Evolutionary conservation across 164 flowering plant species (phyloP).

Genomic region (Malania oleifera): DNA sequence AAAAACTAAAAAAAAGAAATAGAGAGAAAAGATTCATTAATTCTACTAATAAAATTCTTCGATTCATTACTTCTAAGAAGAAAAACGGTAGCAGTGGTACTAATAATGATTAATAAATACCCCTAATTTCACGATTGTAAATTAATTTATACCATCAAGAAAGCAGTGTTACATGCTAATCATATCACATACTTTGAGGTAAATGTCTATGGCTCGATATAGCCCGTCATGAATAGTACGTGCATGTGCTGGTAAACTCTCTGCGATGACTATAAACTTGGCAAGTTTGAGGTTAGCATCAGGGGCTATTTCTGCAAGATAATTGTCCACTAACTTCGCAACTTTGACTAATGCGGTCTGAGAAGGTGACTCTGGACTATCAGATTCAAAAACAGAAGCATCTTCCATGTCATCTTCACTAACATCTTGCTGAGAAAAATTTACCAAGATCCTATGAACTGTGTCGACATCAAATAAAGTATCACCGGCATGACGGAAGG

Average conservation of each 20-base stretch:
- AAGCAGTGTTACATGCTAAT: not conserved
- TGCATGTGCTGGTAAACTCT: conserved; percentile 69
- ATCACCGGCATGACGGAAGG: conserved; percentile 60
- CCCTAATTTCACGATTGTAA: too few relatives aligned
- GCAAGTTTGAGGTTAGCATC: conserved; percentile 78
- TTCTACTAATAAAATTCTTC: too few relatives aligned
- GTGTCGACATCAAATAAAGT: conserved; percentile 82
- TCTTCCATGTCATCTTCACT: conserved; percentile 70
- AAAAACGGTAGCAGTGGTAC: too few relatives aligned
- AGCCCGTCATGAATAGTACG: conserved; percentile 73
- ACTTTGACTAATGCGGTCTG: conserved; percentile 66
- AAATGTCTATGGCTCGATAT: conserved; percentile 81
- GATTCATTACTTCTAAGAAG: too few relatives aligned
- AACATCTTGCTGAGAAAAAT: conserved; percentile 74
- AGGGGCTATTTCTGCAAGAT: conserved; percentile 90
- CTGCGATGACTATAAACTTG: conserved; percentile 76
- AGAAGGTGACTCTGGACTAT: conserved; percentile 63
- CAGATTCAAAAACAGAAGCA: conserved; percentile 58
- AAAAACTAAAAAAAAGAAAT: too few relatives aligned
- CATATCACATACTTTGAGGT: conserved; percentile 54
- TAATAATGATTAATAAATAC: too few relatives aligned
- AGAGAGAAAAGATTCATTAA: too few relatives aligned
- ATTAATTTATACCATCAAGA: too few relatives aligned
- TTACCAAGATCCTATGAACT: conserved; percentile 72
- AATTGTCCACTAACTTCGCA: conserved; percentile 67